These are phyloP conservation scores for Paramecium biaurelia DNA, from an alignment of 73 alveolate genomes.

Conservation along the genomic window DNA sequence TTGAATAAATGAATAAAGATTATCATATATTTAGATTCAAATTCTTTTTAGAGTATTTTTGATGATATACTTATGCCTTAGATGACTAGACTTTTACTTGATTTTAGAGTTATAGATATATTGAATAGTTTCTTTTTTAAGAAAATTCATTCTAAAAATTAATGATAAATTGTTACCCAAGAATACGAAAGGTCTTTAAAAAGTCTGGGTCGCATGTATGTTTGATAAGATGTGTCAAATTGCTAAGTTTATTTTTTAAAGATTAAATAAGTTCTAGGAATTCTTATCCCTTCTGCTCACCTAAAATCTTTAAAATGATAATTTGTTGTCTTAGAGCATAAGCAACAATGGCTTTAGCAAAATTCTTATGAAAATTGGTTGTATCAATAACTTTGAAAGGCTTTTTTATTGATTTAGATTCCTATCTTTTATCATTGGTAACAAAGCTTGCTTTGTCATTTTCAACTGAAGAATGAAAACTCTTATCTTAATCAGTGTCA, in stretches of 20 bases:
- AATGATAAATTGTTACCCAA: not conserved
- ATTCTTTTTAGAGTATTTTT: not conserved
- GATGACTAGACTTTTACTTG: not conserved
- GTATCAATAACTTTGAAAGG: not conserved
- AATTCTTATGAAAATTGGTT: slow-evolving; percentile 13
- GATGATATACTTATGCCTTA: not conserved
- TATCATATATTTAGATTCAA: not conserved
- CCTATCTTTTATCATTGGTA: not conserved
- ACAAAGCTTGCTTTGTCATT: not conserved
- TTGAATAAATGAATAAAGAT: not conserved
- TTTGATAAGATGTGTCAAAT: not conserved
- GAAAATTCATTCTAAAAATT: not conserved
- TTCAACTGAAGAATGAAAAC: not conserved
- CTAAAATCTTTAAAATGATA: not conserved
- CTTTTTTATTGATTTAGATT: not conserved
- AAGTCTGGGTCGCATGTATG: not conserved
- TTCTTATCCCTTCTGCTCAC: not conserved
- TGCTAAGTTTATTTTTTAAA: not conserved
- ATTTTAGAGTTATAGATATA: slow-evolving; percentile 25
- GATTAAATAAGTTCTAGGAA: not conserved
- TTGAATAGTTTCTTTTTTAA: not conserved
- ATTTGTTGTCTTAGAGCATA: not conserved
- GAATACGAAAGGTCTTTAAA: not conserved
- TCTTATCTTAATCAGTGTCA: not conserved
- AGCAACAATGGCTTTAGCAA: not conserved